Base-by-base conservation (phyloP, 2,329 filamentous ascomycete species). In the Anthostomella pinea region DNA sequence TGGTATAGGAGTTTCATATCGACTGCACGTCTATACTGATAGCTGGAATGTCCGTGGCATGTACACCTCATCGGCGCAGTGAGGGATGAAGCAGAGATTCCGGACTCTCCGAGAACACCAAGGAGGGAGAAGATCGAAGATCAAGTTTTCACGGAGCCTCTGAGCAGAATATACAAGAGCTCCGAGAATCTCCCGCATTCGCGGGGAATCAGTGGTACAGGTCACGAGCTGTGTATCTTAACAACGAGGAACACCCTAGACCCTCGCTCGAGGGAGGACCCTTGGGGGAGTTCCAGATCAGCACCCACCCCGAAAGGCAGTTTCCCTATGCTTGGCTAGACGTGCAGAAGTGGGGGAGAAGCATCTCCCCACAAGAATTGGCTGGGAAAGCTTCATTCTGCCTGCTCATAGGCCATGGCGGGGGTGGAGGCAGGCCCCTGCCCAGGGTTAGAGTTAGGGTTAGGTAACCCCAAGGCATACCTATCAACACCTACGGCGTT, bases 271-370 rank as follows among this genome's bases (percentile, higher is more conserved):
- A 35, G 9, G 46, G 46, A 4, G 37, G 41, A 8, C 37, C 41
- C 3, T 37, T 48, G 26, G 24, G 68, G 6, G 30, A 58, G 4
- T 48, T 66, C 37, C 40, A 16, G 45, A 47, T 21, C 39, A 37
- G 45, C 33, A 82, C 79, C 3, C 79, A 72, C 47, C 80, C 80
- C 1, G 81, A 80, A 6, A 65, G 65, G 19, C 64, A 79, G 2
- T 57, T 83, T 15, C 80, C 81, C 5, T 80, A 85, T 55, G 78
- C 67, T 1, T 83, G 80, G 80, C 59, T 83, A 11, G 75, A 79
- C 57, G 66, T 65, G 14, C 49, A 62, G 6, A 48, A 65, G 8
- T 70, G 76, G 0, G 58, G 59, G 8, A 52, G 65, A 34, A 59
- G 60, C 10, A 58, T 75, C 13, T 81, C 76, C 1, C 82, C 77